phyloP scores from a whole-genome alignment of 345 rosid genomes.

The Geranium rotundifolium region DNA sequence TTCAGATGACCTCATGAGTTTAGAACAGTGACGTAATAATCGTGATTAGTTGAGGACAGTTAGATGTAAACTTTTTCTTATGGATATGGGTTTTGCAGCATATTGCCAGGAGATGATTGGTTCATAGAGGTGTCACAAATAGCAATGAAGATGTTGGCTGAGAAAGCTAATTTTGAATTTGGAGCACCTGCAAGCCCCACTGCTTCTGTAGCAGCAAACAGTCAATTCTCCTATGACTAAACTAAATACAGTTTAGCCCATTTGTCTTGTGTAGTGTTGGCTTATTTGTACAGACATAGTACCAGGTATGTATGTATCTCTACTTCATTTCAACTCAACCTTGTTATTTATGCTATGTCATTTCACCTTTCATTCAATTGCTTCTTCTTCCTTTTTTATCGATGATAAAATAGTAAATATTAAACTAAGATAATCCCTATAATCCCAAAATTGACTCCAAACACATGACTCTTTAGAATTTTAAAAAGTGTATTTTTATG shows the following conservation, averaged over 20 bases:
- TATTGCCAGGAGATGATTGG: conserved; percentile 87
- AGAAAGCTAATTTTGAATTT: conserved; percentile 48
- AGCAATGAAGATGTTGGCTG: conserved; percentile 67
- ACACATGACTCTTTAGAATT: too few species aligned
- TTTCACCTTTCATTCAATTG: too few species aligned
- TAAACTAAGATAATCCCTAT: too few species aligned
- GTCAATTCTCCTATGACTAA: conserved; percentile 21
- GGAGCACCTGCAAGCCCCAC: conserved; percentile 52
- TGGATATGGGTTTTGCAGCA: conserved; percentile 22
- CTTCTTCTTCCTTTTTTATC: too few species aligned
- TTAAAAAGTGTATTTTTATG: too few species aligned
- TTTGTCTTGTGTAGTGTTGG: background rate
- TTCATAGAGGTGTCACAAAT: conserved; percentile 83
- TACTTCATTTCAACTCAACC: too few species aligned
- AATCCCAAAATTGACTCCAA: too few species aligned
- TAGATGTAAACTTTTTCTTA: too few species aligned
- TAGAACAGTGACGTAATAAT: too few species aligned
- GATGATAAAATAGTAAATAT: too few species aligned
- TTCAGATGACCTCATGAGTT: too few species aligned
- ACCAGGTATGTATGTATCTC: background rate
- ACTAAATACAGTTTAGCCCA: conserved; percentile 19
- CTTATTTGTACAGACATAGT: background rate
- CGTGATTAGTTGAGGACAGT: too few species aligned
- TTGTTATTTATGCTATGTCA: background rate
- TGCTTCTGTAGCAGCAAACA: conserved; percentile 26